A percentile compares a stretch with the other conserved stretches of the same genome.
These are phyloP conservation scores for Taiozyma sp. DNA, from an alignment of 1,139 yeast species.

Conservation along the genomic window DNA sequence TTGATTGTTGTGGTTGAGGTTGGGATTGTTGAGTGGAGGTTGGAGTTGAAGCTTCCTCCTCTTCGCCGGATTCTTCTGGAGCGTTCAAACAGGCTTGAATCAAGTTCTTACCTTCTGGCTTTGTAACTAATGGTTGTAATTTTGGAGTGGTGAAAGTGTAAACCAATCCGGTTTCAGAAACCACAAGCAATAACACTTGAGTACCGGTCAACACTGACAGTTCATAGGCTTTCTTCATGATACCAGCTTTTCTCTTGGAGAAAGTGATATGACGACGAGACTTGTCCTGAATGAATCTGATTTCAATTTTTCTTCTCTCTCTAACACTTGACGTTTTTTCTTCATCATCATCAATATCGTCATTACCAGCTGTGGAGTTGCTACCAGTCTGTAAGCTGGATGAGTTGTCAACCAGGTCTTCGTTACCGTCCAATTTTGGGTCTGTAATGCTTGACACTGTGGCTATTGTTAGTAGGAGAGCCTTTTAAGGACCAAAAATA, in stretches of 20 bases:
- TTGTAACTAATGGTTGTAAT: slow-evolving; percentile 94
- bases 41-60: slow-evolving; percentile 37
- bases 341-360: slow-evolving; percentile 61
- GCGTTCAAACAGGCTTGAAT: slow-evolving; percentile 97
- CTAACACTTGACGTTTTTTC: slow-evolving; percentile 61
- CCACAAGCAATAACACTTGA: slow-evolving; percentile 89
- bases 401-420: slow-evolving; percentile 17
- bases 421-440: slow-evolving; percentile 19
- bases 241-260: slow-evolving; percentile 96
- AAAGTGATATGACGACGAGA: slow-evolving; percentile 97
- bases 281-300: slow-evolving; percentile 94
- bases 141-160: slow-evolving; percentile 99
- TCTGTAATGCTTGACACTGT: slow-evolving; percentile 23
- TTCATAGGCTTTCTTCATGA: slow-evolving; percentile 98
- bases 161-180: slow-evolving; percentile 94
- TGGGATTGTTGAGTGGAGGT: slow-evolving; percentile 9
- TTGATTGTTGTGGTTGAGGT: slow-evolving; percentile 12
- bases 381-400: slow-evolving; percentile 4
- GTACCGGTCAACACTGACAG: slow-evolving; percentile 94
- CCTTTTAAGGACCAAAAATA: background rate
- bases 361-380: slow-evolving; percentile 21
- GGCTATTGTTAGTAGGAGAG: background rate
- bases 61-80: slow-evolving; percentile 72
- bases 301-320: slow-evolving; percentile 95
- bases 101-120: slow-evolving; percentile 93